phyloP scores from a whole-genome alignment of 2,329 filamentous ascomycete species.

The Pseudocercospora macadamiae region DNA sequence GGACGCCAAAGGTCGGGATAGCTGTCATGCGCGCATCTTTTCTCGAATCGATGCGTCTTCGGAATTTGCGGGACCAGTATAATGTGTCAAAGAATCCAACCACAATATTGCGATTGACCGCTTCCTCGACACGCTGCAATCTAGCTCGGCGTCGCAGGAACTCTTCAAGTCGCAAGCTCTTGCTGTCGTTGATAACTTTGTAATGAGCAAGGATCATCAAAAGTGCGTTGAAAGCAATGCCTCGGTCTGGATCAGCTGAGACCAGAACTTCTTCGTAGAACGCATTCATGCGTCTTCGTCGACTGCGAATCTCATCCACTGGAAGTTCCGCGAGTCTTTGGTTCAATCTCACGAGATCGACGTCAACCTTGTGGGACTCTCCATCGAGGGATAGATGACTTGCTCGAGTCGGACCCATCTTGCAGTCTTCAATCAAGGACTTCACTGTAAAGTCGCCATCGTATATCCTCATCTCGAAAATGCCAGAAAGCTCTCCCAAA shows the following conservation, averaged over 20 bases:
- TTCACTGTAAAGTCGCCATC: conserved; percentile 84
- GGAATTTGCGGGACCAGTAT: conserved; percentile 84
- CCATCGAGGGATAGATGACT: conserved; percentile 54
- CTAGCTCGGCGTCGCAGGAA: conserved; percentile 88
- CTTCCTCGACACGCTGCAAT: conserved; percentile 91
- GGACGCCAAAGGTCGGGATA: conserved; percentile 78
- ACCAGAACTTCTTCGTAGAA: conserved; percentile 98
- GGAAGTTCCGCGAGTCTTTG: conserved; percentile 74
- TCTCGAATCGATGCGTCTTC: conserved; percentile 72
- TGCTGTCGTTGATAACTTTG: conserved; percentile 97
- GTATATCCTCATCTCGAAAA: conserved; percentile 98
- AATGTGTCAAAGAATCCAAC: conserved; percentile 94
- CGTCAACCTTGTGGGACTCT: conserved; percentile 40
- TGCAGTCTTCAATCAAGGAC: conserved; percentile 84
- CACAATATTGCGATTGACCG: conserved; percentile 85
- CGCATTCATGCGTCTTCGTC: conserved; percentile 81
- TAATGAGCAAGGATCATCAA: conserved; percentile 97
- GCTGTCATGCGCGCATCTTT: conserved; percentile 74
- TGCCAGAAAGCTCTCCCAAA: conserved; percentile 85
- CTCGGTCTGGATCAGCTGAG: conserved; percentile 83
- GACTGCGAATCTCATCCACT: conserved; percentile 70
- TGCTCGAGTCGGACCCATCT: conserved; percentile 55
- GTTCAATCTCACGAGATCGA: conserved; percentile 78
- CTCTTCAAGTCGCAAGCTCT: conserved; percentile 91
- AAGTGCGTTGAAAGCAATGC: conserved; percentile 88